Evolutionary conservation across 2,329 filamentous ascomycete genomes (phyloP).

Genomic region (Paraphoma chrysanthemicola): DNA sequence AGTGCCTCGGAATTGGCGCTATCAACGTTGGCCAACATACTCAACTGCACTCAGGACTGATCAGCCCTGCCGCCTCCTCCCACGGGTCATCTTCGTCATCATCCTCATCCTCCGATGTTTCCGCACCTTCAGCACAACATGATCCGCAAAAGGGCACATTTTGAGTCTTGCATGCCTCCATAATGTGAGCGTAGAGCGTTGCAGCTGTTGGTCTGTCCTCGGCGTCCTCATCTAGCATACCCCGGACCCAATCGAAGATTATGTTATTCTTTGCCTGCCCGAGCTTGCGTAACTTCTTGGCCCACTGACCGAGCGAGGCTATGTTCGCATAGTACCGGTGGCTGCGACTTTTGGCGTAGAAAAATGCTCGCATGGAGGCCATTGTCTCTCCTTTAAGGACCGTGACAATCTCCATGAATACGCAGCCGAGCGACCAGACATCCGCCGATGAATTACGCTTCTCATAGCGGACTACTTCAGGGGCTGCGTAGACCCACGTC

Average conservation of each 20-base stretch:
- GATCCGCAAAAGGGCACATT: slow-evolving; percentile 8
- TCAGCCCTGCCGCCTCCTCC: slow-evolving; percentile 70
- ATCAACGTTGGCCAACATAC: too few species aligned
- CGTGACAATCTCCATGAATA: slow-evolving; percentile 12
- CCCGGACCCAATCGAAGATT: slow-evolving; percentile 5
- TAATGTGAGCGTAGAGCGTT: slow-evolving; percentile 4
- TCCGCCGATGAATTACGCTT: slow-evolving; percentile 2
- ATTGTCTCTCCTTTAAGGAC: not conserved
- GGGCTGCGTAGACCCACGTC: slow-evolving; percentile 13
- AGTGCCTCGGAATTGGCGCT: too few species aligned
- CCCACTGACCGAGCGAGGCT: not conserved
- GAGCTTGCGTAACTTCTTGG: not conserved
- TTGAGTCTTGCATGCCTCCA: not conserved
- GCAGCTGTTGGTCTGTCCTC: too few species aligned
- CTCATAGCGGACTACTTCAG: slow-evolving; percentile 7
- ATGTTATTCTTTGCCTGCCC: slow-evolving; percentile 8
- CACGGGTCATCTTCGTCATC: slow-evolving; percentile 96
- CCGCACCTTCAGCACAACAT: slow-evolving; percentile 8
- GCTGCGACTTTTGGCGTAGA: slow-evolving; percentile 1
- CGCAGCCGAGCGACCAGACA: slow-evolving; percentile 13
- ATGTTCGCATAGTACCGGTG: slow-evolving; percentile 12
- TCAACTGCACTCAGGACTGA: too few species aligned
- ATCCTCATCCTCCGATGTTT: slow-evolving; percentile 61
- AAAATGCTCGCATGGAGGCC: slow-evolving; percentile 6
- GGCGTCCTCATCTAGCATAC: too few species aligned